Evolutionary conservation across 345 rosid species (phyloP).

Genomic region (Angophora floribunda): DNA sequence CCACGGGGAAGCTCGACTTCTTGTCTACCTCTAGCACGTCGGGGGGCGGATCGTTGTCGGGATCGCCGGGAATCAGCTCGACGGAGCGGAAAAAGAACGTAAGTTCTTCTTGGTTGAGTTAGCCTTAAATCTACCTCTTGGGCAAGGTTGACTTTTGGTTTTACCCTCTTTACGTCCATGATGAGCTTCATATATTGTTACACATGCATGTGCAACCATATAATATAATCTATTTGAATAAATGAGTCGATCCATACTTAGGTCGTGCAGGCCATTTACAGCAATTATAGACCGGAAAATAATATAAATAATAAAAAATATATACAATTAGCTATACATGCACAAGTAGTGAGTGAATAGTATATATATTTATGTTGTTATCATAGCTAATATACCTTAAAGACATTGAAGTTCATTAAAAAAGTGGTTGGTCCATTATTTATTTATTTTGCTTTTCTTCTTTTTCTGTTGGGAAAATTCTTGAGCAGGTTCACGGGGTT

Average conservation of each 20-base stretch:
- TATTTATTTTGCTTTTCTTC: background rate
- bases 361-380: background rate
- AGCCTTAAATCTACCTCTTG: background rate
- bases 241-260: background rate
- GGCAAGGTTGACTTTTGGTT: background rate
- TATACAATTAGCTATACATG: background rate
- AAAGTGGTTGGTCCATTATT: background rate
- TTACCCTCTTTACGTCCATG: background rate
- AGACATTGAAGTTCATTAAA: background rate
- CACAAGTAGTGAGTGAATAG: background rate
- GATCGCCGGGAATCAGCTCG: conserved; percentile 14
- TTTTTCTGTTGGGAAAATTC: background rate
- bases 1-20: conserved; percentile 34
- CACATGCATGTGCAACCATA: background rate
- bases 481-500: conserved; percentile 64
- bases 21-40: background rate
- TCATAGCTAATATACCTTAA: background rate
- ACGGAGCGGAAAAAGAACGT: conserved; percentile 50
- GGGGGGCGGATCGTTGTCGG: background rate
- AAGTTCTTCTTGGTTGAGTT: conserved; percentile 11
- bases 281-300: background rate
- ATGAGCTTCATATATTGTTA: background rate
- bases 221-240: background rate
- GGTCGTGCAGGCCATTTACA: background rate
- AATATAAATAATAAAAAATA: background rate